Evolutionary conservation across 2,329 filamentous ascomycete species (phyloP), one percentile per base, ranked within the genome.

Genomic region (Sporothrix pallida): DNA sequence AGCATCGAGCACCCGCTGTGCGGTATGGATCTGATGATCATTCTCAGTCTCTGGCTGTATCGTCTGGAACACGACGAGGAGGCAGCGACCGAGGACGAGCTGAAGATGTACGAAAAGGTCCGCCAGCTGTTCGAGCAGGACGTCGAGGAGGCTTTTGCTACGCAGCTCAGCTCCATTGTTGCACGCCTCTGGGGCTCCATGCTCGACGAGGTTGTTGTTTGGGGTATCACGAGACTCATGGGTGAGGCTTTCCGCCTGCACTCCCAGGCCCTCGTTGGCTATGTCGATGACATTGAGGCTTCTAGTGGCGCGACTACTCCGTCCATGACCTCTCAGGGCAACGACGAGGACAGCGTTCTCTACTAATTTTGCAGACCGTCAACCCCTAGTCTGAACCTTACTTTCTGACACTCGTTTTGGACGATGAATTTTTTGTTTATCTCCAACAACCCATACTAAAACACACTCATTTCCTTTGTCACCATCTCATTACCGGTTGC

Each of bases 41-140:
- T 98, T 78, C 91, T 99, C 78, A 98, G 94, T 80, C 87, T 98
- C 78, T 99, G 96, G 96, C 91, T 99, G 79, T 98, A 98, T 86
- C 94, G 95, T 84, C 92, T 99, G 86, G 96, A 99, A 92, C 95
- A 98, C 85, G 96, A 99, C 86, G 95, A 97, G 77, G 95, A 98
- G 85, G 91, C 92, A 37, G 92, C 93, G 48, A 93, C 90, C 44
- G 91, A 93, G 77, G 94, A 97, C 80, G 94, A 97, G 83, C 84
- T 92, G 78, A 87, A 86, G 82, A 97, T 97, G 93, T 97, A 97
- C 83, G 93, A 95, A 86, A 97, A 97, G 85, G 88, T 98, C 75
- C 92, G 94, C 78, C 91, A 91, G 82, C 86, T 98, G 78, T 97
- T 97, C 80, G 93, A 96, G 79, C 95, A 97, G 80, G 95, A 98